Evolutionary conservation across 768 basidiomycete species (phyloP).

Genomic region (Antrodiella citrinella): DNA sequence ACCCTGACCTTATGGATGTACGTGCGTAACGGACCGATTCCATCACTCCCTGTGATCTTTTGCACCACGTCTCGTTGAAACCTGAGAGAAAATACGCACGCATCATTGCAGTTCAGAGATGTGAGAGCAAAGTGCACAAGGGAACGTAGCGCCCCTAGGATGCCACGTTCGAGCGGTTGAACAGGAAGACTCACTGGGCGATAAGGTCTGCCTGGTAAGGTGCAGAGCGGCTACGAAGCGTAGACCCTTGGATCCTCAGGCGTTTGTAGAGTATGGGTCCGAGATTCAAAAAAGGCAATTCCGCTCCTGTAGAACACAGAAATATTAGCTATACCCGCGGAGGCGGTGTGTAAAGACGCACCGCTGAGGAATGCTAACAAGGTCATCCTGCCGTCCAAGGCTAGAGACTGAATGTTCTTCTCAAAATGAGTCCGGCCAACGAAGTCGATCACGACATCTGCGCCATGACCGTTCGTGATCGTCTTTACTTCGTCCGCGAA

Average conservation of each 20-base stretch:
- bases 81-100: slow-evolving; percentile 20
- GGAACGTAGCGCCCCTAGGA: no score
- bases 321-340: slow-evolving; percentile 16
- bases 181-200: slow-evolving; percentile 33
- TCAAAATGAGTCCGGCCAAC: slow-evolving; percentile 70
- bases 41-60: slow-evolving; percentile 49
- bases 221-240: slow-evolving; percentile 65
- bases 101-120: slow-evolving; percentile 3
- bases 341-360: slow-evolving; percentile 20
- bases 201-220: slow-evolving; percentile 74
- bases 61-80: slow-evolving; percentile 49
- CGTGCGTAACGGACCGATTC: slow-evolving; percentile 54
- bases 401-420: slow-evolving; percentile 63
- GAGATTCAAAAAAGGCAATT: slow-evolving; percentile 48
- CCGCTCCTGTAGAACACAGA: slow-evolving; percentile 33
- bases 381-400: slow-evolving; percentile 68
- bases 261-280: slow-evolving; percentile 72
- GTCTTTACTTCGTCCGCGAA: slow-evolving; percentile 69
- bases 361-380: slow-evolving; percentile 61
- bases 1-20: slow-evolving; percentile 68
- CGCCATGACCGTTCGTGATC: slow-evolving; percentile 61
- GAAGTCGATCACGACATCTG: slow-evolving; percentile 80
- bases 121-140: no score
- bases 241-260: slow-evolving; percentile 82
- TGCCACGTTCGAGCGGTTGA: no score